These are phyloP conservation scores for Halenospora varia DNA, from an alignment of 495 filamentous ascomycete genomes.

Conservation along the genomic window DNA sequence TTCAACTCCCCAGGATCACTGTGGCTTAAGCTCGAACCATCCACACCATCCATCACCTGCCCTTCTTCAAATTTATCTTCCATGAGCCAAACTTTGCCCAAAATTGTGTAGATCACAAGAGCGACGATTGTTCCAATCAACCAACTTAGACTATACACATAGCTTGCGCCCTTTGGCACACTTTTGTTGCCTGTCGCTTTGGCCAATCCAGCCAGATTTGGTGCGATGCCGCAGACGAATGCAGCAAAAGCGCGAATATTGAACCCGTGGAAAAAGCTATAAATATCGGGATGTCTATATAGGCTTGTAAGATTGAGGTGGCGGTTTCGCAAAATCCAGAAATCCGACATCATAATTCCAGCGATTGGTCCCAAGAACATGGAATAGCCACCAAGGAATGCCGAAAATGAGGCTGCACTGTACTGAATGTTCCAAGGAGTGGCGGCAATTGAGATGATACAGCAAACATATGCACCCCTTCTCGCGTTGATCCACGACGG, in stretches of 20 bases:
- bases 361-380: slow-evolving; percentile 45
- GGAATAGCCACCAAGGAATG: slow-evolving; percentile 42
- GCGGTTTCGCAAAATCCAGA: slow-evolving; percentile 8
- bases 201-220: slow-evolving; percentile 5
- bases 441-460: slow-evolving; percentile 30
- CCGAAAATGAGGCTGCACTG: slow-evolving; percentile 36
- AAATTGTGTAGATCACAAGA: slow-evolving; percentile 6
- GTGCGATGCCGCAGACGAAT: slow-evolving; percentile 2
- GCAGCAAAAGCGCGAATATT: slow-evolving; percentile 7
- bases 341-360: slow-evolving; percentile 43
- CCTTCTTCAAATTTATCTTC: slow-evolving; percentile 8
- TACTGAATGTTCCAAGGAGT: slow-evolving; percentile 50
- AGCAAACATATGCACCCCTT: slow-evolving; percentile 34
- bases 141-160: slow-evolving; percentile 18
- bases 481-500: slow-evolving; percentile 40
- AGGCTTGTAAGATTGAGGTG: slow-evolving; percentile 8
- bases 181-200: slow-evolving; percentile 8
- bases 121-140: slow-evolving; percentile 12
- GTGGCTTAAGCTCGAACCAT: slow-evolving; percentile 2
- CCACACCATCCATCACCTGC: slow-evolving; percentile 8
- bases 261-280: slow-evolving; percentile 4
- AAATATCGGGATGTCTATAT: slow-evolving; percentile 9
- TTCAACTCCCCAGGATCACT: slow-evolving; percentile 5
- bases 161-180: slow-evolving; percentile 10
- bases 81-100: slow-evolving; percentile 13